phyloP scores from a whole-genome alignment of 179 eudicot species.

The Beta corolliflora region DNA sequence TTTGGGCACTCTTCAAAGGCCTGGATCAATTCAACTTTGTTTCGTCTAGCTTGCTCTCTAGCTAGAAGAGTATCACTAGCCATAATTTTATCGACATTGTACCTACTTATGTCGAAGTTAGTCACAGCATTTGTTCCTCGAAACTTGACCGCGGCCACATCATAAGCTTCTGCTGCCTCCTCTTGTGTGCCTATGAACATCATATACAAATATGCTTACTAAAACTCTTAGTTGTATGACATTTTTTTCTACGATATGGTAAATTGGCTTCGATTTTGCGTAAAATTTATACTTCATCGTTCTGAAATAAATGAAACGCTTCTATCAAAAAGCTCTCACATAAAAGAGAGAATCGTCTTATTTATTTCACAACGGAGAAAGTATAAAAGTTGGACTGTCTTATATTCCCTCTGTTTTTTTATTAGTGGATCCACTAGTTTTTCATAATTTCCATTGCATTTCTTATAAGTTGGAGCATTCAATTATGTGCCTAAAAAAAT shows the following conservation, averaged over 20 bases:
- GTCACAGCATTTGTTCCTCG: conserved; percentile 81
- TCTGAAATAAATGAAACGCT: too few species aligned
- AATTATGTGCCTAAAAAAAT: too few species aligned
- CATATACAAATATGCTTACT: not conserved
- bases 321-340: too few species aligned
- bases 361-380: too few species aligned
- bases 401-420: too few species aligned
- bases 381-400: too few species aligned
- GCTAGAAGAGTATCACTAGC: conserved; percentile 60
- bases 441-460: too few species aligned
- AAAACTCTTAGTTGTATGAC: not conserved
- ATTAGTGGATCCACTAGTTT: too few species aligned
- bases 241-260: not conserved
- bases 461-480: too few species aligned
- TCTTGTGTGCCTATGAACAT: conserved; percentile 50
- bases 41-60: conserved; percentile 60
- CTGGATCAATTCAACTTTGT: conserved; percentile 29
- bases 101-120: conserved; percentile 72
- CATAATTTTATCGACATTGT: conserved; percentile 71
- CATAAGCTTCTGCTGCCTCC: conserved; percentile 81
- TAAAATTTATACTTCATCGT: not conserved
- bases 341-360: too few species aligned
- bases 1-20: not conserved
- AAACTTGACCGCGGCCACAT: conserved; percentile 73
- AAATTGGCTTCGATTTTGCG: not conserved